Percentiles rank a stretch among this genome's conserved stretches.
Conservation (phyloP, 805 yeast genomes). For the Metschnikowia kofuensis region DNA sequence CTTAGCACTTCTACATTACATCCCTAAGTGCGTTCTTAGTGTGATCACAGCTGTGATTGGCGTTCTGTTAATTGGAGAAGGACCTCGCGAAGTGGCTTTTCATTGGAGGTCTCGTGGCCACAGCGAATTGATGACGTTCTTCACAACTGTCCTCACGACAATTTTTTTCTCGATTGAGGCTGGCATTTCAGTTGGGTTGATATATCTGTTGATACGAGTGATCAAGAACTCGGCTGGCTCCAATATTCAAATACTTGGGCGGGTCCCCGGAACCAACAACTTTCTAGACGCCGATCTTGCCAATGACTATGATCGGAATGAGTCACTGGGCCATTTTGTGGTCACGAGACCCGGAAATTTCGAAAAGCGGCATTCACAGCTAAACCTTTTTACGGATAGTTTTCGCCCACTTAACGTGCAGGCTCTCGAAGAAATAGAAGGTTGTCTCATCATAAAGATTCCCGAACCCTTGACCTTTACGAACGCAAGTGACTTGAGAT, state of each 20-base stretch:
- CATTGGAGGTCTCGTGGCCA: constrained; percentile 73
- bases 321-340: background rate
- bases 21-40: constrained; percentile 78
- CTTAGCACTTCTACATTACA: constrained; percentile 60
- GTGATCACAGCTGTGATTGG: constrained; percentile 79
- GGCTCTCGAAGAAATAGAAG: constrained; percentile 42
- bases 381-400: constrained; percentile 34
- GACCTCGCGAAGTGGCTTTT: constrained; percentile 54
- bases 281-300: constrained; percentile 41
- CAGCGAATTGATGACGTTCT: constrained; percentile 68
- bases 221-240: constrained; percentile 78
- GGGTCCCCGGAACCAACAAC: constrained; percentile 41
- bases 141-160: constrained; percentile 62
- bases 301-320: constrained; percentile 1
- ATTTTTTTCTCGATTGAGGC: constrained; percentile 74
- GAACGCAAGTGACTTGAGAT: constrained; percentile 37
- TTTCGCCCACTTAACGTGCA: constrained; percentile 34
- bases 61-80: constrained; percentile 61
- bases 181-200: constrained; percentile 86
- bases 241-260: constrained; percentile 77
- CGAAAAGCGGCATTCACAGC: constrained; percentile 16
- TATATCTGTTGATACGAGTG: constrained; percentile 75
- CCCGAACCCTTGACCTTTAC: constrained; percentile 46
- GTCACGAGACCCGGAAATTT: background rate
- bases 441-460: constrained; percentile 40